phyloP scores from a whole-genome alignment of 495 filamentous ascomycete genomes.

The Sphaerosporella brunnea region DNA sequence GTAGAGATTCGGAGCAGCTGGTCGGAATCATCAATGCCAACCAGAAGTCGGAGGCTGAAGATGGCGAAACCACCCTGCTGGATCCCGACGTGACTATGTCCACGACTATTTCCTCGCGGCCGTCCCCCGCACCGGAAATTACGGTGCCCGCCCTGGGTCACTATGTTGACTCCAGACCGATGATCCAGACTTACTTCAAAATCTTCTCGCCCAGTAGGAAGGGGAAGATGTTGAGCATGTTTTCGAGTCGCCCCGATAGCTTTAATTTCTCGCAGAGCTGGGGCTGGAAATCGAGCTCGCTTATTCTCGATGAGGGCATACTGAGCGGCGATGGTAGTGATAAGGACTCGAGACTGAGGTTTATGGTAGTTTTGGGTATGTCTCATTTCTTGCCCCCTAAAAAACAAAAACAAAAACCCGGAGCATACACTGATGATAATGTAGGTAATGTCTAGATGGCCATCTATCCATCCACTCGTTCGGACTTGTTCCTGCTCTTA shows the following conservation, averaged over 20 bases:
- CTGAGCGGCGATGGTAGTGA: constrained; percentile 27
- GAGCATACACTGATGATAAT: background rate
- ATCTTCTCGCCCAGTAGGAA: constrained; percentile 42
- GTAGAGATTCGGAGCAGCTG: background rate
- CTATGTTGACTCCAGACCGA: constrained; percentile 39
- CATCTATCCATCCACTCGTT: too few relatives aligned
- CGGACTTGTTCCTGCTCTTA: too few relatives aligned
- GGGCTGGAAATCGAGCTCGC: constrained; percentile 44
- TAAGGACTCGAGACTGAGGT: constrained; percentile 35
- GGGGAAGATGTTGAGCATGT: constrained; percentile 39
- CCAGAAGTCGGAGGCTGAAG: background rate
- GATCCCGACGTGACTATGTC: constrained; percentile 10
- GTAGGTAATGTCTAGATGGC: background rate
- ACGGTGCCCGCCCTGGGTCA: constrained; percentile 31
- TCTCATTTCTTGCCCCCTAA: background rate
- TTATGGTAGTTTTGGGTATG: constrained; percentile 41
- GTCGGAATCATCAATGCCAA: background rate
- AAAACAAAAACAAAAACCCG: background rate
- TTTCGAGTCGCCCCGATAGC: constrained; percentile 39
- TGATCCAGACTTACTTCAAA: constrained; percentile 46
- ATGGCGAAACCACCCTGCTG: background rate
- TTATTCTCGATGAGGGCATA: constrained; percentile 38
- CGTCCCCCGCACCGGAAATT: background rate
- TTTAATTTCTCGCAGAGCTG: constrained; percentile 49
- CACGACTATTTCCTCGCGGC: constrained; percentile 9